Conservation (phyloP, 2,329 filamentous ascomycete species). For the Sarocladium oryzae region DNA sequence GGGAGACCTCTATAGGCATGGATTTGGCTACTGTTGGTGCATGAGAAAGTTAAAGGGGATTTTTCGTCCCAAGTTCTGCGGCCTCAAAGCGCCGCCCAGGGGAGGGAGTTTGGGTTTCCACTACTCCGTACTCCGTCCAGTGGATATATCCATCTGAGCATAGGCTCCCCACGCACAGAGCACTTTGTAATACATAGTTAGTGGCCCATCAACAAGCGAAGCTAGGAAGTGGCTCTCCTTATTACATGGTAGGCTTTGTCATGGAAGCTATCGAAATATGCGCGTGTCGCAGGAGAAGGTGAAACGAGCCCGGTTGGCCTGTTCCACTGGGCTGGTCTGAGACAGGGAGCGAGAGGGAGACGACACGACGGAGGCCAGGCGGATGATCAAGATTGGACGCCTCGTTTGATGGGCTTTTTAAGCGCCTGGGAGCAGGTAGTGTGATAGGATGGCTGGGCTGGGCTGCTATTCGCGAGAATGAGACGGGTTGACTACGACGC, state of each 20-base stretch:
- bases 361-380: too few species aligned
- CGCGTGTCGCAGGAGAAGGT: constrained; percentile 4
- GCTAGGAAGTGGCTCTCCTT: too few species aligned
- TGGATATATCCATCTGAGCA: too few species aligned
- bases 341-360: not conserved
- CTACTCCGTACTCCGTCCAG: not conserved
- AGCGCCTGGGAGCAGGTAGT: not conserved
- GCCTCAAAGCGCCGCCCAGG: constrained; percentile 8
- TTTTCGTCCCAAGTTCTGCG: constrained; percentile 6
- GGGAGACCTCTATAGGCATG: not conserved
- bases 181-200: too few species aligned
- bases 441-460: not conserved
- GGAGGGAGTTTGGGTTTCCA: not conserved
- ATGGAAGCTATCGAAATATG: not conserved
- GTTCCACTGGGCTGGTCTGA: not conserved
- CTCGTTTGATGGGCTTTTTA: constrained; percentile 4
- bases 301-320: constrained; percentile 2
- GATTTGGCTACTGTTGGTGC: too few species aligned
- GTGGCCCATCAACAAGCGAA: too few species aligned
- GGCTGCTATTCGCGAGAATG: not conserved
- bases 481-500: not conserved
- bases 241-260: too few species aligned
- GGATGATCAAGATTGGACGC: constrained; percentile 6
- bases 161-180: too few species aligned
- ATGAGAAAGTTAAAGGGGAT: not conserved